Evolutionary conservation across 2,329 filamentous ascomycete genomes (phyloP), one percentile per base, ranked within the genome.

Genomic region (Zopfia rhizophila): DNA sequence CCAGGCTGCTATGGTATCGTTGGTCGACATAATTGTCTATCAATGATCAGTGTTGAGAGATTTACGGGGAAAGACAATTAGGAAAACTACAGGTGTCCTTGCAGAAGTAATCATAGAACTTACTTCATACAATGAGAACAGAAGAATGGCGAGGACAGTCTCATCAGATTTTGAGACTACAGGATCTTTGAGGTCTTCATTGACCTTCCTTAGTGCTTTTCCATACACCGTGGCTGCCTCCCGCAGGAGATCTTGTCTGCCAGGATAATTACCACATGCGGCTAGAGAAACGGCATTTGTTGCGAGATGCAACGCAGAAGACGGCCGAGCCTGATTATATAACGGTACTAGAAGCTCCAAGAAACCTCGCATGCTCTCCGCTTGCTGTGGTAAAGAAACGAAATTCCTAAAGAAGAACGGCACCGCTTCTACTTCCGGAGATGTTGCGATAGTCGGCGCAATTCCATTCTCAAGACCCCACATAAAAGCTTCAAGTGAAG

Each of bases 351-450:
- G 54, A 21, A 72, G 60, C 38, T 74, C 69, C 5, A 74, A 60
- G 37, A 65, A 74, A 7, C 72, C 70, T 51, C 70, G 55, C 52
- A 67, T 66, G 19, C 59, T 68, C 36, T 73, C 72, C 4, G 65
- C 61, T 53, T 71, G 62, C 41, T 67, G 67, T 3, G 70, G 71
- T 14, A 71, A 52, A 8, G 66, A 55, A 41, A 74, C 67, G 47
- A 73, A 73, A 40, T 75, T 74, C 11, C 65, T 65, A 56, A 75
- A 73, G 56, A 74, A 75, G 60, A 74, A 75, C 2, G 69, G 65
- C 3, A 69, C 64, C 5, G 70, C 71, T 53, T 72, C 67, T 27
- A 58, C 63, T 51, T 74, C 70, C 11, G 67, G 64, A 3, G 66
- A 59, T 33, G 68, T 50, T 2, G 53, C 52, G 21, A 72, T 59